Evolutionary conservation across 768 basidiomycete species (phyloP), one percentile per base, ranked within the genome.

Genomic region (Collybia sp.): DNA sequence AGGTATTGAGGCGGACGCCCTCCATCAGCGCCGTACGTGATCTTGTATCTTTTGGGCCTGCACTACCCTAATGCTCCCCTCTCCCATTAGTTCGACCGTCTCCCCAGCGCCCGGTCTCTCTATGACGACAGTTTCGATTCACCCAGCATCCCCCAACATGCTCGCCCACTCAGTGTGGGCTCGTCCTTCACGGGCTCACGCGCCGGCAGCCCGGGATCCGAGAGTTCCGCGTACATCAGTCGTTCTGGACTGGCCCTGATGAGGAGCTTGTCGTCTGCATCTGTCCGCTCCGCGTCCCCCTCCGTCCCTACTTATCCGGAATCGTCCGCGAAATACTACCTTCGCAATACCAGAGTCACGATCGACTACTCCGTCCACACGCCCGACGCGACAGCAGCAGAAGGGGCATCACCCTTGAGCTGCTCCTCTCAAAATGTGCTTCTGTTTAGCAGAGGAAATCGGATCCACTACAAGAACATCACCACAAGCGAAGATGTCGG

Each of bases 391-490:
- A 51, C 36, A 51, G 19, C 11, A n/a, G 20, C 25, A 5, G 42
- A 53, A 31, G 38, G 42, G 4, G 53, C 64, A 1, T 58, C 60
- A 2, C 58, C 68, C n/a, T 46, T 74, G n/a, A 59, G 64, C 31
- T 77, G 72, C 60, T 78, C 77, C 1, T 42, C 59, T 4, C 55
- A 67, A 18, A 75, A 73, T 53, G 52, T 72, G 5, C 55, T 78
- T 15, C 73, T 74, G 47, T 78, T 78, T 54, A 71, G 69, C 31
- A 75, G 78, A 2, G 74, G 73, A 6, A 80, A 80, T 53, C 66
- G 81, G 12, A 69, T 83, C 11, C 69, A 80, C 52, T 72, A 64
- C 61, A 79, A 77, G 57, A 73, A 71, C 50, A 58, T 79, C 34
- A 53, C 56, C 6, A 56, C 57, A 1, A 63, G 57, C 41, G 69